Base-by-base conservation (phyloP, 768 basidiomycete genomes). In the Lyophyllum atratum region DNA sequence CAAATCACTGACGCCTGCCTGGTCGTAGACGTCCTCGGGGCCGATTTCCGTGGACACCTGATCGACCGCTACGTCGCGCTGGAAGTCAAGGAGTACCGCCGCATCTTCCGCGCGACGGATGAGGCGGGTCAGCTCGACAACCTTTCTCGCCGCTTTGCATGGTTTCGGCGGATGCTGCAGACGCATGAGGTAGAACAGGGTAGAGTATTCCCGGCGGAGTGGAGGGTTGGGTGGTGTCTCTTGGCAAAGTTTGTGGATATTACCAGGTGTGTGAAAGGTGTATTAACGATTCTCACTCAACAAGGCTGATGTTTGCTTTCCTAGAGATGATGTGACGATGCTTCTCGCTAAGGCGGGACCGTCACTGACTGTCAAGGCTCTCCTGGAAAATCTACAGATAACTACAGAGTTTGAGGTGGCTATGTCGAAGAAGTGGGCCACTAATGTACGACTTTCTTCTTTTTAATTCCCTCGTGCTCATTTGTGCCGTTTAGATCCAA, bases 121-220 rank as follows among this genome's bases (percentile, higher is more conserved):
- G 97, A 98, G 72, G 94, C 97, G 1, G 97, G 96, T 3, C 93
- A 97, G 65, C 79, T 99, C 45, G 97, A 99, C 74, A 99, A 99
- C 61, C 80, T 97, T 6, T 85, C 93, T 0, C 79, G 97, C 15
- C 84, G 97, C 40, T 98, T 93, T 64, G 93, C 95, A 4, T 99
- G 95, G 95, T 98, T 98, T 74, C 80, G 90, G 21, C 84, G 95
- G 26, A 71, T 95, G 28, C 74, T 99, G 21, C 85, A 88, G 55
- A 85, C 84, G 5, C 92, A 97, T 69, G 95, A 98, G 63, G 81
- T 91, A 8, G 95, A 97, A 63, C 87, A 90, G 59, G 89, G 89
- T 0, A 77, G 84, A 14, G 83, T 92, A 1, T 97, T 98, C 69
- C 94, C 97, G 4, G 68, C 80, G 0, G 84, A 86, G 42, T 99